Conservation (phyloP, 2,329 filamentous ascomycete species). For the Calonectria hongkongensis region DNA sequence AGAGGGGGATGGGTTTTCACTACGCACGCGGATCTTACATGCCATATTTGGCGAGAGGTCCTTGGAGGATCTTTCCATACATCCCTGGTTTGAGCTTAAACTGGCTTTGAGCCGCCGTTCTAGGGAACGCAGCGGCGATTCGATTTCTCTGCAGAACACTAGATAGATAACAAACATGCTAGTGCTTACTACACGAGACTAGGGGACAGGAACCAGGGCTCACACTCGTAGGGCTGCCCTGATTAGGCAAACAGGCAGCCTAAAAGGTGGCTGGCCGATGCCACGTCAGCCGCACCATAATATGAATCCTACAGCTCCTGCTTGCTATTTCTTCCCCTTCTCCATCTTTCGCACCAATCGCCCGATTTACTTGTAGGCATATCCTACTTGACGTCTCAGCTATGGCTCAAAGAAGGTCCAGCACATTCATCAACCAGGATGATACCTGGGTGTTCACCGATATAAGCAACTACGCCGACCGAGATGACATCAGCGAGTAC, state of each 20-base stretch:
- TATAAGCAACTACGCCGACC: background rate
- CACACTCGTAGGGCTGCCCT: background rate
- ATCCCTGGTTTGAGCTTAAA: background rate
- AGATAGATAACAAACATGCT: background rate
- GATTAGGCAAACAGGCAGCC: background rate
- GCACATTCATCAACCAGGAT: constrained; percentile 1
- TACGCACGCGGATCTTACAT: background rate
- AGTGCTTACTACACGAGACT: background rate
- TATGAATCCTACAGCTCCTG: background rate
- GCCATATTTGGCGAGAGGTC: background rate
- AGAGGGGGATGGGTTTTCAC: background rate
- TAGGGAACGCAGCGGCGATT: background rate
- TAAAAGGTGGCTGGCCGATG: no score
- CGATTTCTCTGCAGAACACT: background rate
- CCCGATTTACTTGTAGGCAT: no score
- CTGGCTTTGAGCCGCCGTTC: background rate
- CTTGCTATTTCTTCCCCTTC: background rate
- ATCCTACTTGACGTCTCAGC: background rate
- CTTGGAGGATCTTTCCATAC: background rate
- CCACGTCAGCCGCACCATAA: background rate
- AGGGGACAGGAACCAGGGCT: background rate
- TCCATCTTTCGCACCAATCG: background rate
- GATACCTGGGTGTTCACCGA: background rate
- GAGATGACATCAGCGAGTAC: background rate
- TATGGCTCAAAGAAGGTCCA: background rate